phyloP scores from a whole-genome alignment of 139 green algal genomes.

The Closterium sp. region DNA sequence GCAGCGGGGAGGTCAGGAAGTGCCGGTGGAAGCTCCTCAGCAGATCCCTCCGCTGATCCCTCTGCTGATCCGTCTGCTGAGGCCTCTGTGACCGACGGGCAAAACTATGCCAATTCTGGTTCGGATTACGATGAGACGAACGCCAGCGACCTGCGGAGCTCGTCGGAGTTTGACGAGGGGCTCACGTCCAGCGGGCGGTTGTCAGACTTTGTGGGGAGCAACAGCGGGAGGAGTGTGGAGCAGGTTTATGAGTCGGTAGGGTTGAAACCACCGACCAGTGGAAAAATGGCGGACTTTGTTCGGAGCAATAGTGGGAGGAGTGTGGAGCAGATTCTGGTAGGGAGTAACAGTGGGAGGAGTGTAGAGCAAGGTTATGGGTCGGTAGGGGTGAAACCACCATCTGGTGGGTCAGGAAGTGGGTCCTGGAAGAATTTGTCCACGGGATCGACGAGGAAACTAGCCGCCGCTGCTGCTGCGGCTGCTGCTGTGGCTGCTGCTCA shows the following conservation, averaged over 20 bases:
- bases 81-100: neutral
- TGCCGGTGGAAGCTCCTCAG: neutral
- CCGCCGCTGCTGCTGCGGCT: neutral
- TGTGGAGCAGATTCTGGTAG: too few species aligned
- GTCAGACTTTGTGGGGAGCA: neutral
- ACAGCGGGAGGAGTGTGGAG: neutral
- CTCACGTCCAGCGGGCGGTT: neutral
- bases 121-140: neutral
- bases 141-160: neutral
- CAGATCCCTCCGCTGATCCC: neutral
- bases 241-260: neutral
- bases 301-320: neutral
- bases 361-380: too few species aligned
- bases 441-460: neutral
- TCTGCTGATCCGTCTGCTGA: neutral
- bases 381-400: too few species aligned
- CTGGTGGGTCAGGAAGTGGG: neutral
- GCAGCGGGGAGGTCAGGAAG: neutral
- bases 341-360: neutral
- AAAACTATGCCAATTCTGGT: neutral
- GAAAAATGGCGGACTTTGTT: neutral
- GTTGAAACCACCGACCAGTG: neutral
- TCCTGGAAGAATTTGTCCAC: neutral
- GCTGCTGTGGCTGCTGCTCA: neutral
- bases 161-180: neutral